Evolutionary conservation across 2,329 filamentous ascomycete species (phyloP).

Genomic region (Exophiala viscosa): DNA sequence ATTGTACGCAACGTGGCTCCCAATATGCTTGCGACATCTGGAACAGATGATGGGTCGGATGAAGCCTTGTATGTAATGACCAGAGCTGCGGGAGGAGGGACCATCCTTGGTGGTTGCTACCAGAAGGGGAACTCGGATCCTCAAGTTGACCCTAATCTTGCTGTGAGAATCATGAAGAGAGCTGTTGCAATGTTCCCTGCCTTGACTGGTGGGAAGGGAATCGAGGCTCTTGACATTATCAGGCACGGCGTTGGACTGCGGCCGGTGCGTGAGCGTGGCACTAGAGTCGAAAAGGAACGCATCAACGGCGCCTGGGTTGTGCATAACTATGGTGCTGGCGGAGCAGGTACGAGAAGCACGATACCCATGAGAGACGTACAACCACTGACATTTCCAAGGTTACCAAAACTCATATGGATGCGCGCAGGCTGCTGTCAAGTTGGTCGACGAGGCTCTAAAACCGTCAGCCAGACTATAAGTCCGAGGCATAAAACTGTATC

Average conservation of each 20-base stretch:
- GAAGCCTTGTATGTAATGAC: conserved; percentile 81
- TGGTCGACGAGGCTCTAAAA: conserved; percentile 56
- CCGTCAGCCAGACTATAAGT: conserved; percentile 20
- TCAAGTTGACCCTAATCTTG: conserved; percentile 73
- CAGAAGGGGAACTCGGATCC: conserved; percentile 76
- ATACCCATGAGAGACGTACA: conserved; percentile 32
- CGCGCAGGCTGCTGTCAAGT: conserved; percentile 60
- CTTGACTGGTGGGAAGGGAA: conserved; percentile 62
- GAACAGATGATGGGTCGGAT: conserved; percentile 67
- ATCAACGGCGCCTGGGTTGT: conserved; percentile 66
- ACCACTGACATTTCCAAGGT: conserved; percentile 48
- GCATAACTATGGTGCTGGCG: conserved; percentile 54
- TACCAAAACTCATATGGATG: conserved; percentile 68
- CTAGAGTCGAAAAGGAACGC: conserved; percentile 69
- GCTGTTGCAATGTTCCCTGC: conserved; percentile 61
- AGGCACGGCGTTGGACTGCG: conserved; percentile 79
- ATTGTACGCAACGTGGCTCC: conserved; percentile 74
- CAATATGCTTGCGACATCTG: conserved; percentile 66
- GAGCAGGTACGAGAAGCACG: conserved; percentile 58
- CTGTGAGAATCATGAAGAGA: conserved; percentile 79
- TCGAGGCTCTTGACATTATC: conserved; percentile 70
- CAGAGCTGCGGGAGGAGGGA: conserved; percentile 72
- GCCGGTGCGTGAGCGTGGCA: conserved; percentile 68
- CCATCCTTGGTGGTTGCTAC: conserved; percentile 80
- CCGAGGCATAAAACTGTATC: background rate